A percentile compares a stretch with the other conserved stretches of the same genome.
These are phyloP conservation scores for Sporothrix protearum DNA, from an alignment of 2,329 filamentous ascomycete genomes.

Conservation along the genomic window DNA sequence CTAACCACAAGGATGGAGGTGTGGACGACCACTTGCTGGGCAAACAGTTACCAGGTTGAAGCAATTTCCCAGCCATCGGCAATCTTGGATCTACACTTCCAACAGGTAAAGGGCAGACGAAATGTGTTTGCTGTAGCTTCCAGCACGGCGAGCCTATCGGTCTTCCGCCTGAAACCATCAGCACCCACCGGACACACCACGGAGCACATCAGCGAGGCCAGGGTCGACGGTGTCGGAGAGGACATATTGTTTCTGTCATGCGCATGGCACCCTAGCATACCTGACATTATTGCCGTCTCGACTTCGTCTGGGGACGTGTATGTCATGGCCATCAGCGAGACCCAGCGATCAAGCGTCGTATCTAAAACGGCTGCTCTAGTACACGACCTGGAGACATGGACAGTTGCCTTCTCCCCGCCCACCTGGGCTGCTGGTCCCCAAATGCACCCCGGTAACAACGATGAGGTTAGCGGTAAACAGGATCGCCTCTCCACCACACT, in stretches of 20 bases:
- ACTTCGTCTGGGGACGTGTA: slow-evolving; percentile 65
- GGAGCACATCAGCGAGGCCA: slow-evolving; percentile 44
- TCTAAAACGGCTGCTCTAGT: slow-evolving; percentile 42
- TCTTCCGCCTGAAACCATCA: slow-evolving; percentile 55
- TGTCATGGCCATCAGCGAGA: slow-evolving; percentile 48
- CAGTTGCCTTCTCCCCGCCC: slow-evolving; percentile 54
- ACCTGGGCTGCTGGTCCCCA: neutral
- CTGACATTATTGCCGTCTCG: slow-evolving; percentile 62
- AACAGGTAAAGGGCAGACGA: slow-evolving; percentile 45
- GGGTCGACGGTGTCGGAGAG: slow-evolving; percentile 49
- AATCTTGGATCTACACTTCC: slow-evolving; percentile 82
- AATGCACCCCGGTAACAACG: neutral
- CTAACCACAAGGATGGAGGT: neutral
- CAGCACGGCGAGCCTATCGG: slow-evolving; percentile 66
- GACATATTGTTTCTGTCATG: slow-evolving; percentile 67
- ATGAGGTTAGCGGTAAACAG: neutral
- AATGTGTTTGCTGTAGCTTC: slow-evolving; percentile 69
- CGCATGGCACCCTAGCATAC: slow-evolving; percentile 62
- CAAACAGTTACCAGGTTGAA: slow-evolving; percentile 42
- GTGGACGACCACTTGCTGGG: neutral
- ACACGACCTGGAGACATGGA: slow-evolving; percentile 70
- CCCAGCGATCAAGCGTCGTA: slow-evolving; percentile 39
- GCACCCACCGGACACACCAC: slow-evolving; percentile 33
- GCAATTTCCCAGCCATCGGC: slow-evolving; percentile 64
- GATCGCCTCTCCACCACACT: slow-evolving; percentile 39